Percentiles rank a stretch among this genome's conserved stretches.
phyloP scores from a whole-genome alignment of 768 basidiomycete species.

The Mycena chlorophos region DNA sequence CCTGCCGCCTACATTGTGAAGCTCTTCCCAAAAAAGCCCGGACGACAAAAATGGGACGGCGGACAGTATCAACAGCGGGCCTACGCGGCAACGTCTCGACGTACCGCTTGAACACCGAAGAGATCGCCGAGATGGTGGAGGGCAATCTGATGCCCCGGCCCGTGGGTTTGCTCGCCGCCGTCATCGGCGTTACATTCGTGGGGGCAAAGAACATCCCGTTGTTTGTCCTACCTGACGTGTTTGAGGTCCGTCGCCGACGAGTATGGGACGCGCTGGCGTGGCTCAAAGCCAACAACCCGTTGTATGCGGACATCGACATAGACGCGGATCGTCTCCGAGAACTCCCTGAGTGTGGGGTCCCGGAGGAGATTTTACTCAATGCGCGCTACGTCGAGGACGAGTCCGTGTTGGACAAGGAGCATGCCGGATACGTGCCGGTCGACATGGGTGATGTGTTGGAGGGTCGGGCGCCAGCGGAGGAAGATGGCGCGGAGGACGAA shows the following conservation, averaged over 20 bases:
- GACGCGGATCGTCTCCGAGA: conserved; percentile 6
- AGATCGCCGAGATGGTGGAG: conserved; percentile 18
- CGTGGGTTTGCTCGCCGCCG: conserved; percentile 14
- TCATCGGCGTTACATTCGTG: conserved; percentile 34
- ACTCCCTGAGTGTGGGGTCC: conserved; percentile 3
- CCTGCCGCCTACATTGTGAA: conserved; percentile 26
- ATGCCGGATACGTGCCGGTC: conserved; percentile 6
- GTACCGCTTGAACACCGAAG: conserved; percentile 17
- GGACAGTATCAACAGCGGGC: conserved; percentile 1
- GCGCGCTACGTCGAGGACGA: neutral
- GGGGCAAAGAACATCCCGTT: conserved; percentile 22
- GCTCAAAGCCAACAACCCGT: conserved; percentile 31
- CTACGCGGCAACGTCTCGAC: conserved; percentile 26
- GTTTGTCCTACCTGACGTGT: conserved; percentile 20
- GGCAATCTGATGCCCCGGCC: conserved; percentile 24
- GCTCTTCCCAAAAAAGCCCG: conserved; percentile 23
- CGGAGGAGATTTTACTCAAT: neutral
- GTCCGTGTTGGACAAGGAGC: conserved; percentile 8
- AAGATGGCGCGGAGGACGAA: conserved; percentile 7
- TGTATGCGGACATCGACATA: conserved; percentile 28
- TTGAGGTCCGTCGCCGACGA: conserved; percentile 23
- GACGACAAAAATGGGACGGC: neutral
- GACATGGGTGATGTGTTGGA: neutral
- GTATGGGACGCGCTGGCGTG: conserved; percentile 30
- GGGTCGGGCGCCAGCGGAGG: neutral